Evolutionary conservation across 2,329 filamentous ascomycete genomes (phyloP).

Genomic region (Monosporascus sp.): DNA sequence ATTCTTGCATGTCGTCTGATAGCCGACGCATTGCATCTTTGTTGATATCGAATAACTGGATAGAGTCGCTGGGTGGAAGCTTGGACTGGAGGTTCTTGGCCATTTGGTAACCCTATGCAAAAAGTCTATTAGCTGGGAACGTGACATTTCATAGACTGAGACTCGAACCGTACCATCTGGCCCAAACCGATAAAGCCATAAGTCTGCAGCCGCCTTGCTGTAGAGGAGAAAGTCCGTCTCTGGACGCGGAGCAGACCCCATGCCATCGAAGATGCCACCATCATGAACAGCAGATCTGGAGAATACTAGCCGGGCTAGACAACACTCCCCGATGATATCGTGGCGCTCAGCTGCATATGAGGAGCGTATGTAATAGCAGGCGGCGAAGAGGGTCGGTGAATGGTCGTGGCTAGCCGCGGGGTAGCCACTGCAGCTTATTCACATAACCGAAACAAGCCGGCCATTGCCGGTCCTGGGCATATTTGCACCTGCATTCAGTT

Average conservation of each 20-base stretch:
- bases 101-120: slow-evolving; percentile 54
- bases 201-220: slow-evolving; percentile 41
- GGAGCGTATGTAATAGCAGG: background rate
- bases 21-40: slow-evolving; percentile 40
- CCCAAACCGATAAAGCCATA: slow-evolving; percentile 58
- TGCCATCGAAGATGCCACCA: slow-evolving; percentile 40
- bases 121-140: slow-evolving; percentile 2
- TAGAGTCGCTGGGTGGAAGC: slow-evolving; percentile 43
- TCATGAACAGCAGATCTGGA: slow-evolving; percentile 31
- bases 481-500: background rate
- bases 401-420: background rate
- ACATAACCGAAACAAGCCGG: slow-evolving; percentile 3
- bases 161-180: slow-evolving; percentile 48
- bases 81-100: slow-evolving; percentile 57
- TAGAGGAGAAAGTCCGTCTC: slow-evolving; percentile 45
- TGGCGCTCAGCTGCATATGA: background rate
- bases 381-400: background rate
- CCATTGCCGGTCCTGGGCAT: slow-evolving; percentile 12
- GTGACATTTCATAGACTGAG: background rate
- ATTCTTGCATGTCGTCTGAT: slow-evolving; percentile 39
- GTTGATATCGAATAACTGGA: slow-evolving; percentile 55
- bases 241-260: slow-evolving; percentile 31
- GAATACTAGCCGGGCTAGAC: background rate
- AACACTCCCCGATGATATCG: background rate
- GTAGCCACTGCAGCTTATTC: slow-evolving; percentile 2